These are phyloP conservation scores for Paraconiothyrium sp. DNA, from an alignment of 2,329 filamentous ascomycete genomes.

Conservation along the genomic window DNA sequence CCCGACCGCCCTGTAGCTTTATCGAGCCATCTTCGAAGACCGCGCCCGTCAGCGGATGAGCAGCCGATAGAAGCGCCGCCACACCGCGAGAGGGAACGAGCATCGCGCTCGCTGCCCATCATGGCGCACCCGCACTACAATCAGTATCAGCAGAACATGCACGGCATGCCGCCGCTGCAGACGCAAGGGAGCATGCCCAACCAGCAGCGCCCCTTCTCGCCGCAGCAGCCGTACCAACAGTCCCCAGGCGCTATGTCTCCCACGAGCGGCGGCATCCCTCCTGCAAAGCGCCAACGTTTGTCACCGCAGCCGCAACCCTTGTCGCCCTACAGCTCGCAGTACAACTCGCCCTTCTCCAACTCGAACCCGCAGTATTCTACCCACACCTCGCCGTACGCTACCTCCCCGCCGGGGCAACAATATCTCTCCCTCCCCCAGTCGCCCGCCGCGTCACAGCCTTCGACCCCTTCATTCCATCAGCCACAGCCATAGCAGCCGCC, in stretches of 20 bases:
- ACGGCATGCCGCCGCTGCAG: slow-evolving; percentile 45
- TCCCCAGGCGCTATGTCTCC: slow-evolving; percentile 62
- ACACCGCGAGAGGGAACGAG: slow-evolving; percentile 29
- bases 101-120: slow-evolving; percentile 35
- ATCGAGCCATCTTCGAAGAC: neutral
- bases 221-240: slow-evolving; percentile 54
- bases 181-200: slow-evolving; percentile 50
- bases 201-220: slow-evolving; percentile 54
- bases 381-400: slow-evolving; percentile 47
- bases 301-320: slow-evolving; percentile 74
- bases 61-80: slow-evolving; percentile 28
- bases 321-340: slow-evolving; percentile 58
- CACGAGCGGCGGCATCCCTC: slow-evolving; percentile 60
- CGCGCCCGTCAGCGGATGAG: slow-evolving; percentile 30
- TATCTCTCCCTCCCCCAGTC: slow-evolving; percentile 45
- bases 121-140: slow-evolving; percentile 46
- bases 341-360: slow-evolving; percentile 57
- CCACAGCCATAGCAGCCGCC: slow-evolving; percentile 55
- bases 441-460: slow-evolving; percentile 41
- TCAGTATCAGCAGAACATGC: slow-evolving; percentile 40
- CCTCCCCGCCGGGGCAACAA: slow-evolving; percentile 40
- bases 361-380: slow-evolving; percentile 17
- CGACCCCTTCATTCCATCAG: slow-evolving; percentile 59
- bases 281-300: slow-evolving; percentile 76
- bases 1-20: neutral